Percentiles rank a stretch among this genome's conserved stretches.
Conservation (phyloP, 176 grass and related monocot genomes). For the Carex pumila region DNA sequence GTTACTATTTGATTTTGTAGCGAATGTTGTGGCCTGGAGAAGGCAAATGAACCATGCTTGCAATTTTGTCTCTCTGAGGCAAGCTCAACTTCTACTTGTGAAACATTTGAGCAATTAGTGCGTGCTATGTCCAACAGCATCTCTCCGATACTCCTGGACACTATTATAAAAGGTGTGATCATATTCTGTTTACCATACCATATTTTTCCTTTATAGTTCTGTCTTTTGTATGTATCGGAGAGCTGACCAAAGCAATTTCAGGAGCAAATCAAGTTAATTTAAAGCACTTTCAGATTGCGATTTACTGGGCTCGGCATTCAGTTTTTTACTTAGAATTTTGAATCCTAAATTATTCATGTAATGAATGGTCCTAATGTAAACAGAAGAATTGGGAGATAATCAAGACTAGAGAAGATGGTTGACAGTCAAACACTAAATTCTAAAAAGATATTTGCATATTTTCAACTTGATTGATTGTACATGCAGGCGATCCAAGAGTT, state of each 20-base stretch:
- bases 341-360: not conserved
- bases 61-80: conserved; percentile 59
- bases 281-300: not conserved
- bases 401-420: not conserved
- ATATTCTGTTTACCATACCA: not conserved
- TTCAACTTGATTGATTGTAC: conserved; percentile 7
- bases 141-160: conserved; percentile 70
- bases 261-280: not conserved
- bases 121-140: conserved; percentile 64
- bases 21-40: conserved; percentile 4
- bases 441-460: conserved; percentile 3
- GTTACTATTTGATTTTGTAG: conserved; percentile 21
- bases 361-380: not conserved
- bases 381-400: not conserved
- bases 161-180: conserved; percentile 80
- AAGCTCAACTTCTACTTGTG: conserved; percentile 35
- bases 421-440: not conserved
- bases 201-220: not conserved
- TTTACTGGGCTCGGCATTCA: not conserved
- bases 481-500: conserved; percentile 73
- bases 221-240: conserved; percentile 1
- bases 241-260: not conserved
- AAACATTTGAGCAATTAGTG: conserved; percentile 65
- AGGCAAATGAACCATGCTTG: conserved; percentile 10
- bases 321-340: not conserved